Base-by-base conservation (phyloP, 2,329 filamentous ascomycete genomes). In the Emergomyces orientalis region DNA sequence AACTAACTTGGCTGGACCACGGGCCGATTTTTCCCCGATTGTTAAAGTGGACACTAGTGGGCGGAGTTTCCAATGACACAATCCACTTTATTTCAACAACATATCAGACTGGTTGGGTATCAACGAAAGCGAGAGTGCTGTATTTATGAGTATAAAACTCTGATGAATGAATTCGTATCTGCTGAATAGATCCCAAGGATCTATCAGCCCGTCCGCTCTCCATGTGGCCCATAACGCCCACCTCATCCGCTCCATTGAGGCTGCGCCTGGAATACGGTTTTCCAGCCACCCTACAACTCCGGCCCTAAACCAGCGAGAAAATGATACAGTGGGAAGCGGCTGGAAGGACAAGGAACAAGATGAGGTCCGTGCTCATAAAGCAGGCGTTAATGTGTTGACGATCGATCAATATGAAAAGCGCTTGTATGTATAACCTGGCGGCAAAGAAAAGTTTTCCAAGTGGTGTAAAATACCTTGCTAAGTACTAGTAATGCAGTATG, bases 321-420 rank as follows among this genome's bases (percentile, higher is more conserved):
- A 52, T 57, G 32, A 61, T 17, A 34, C 41, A 27, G 41, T 27
- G n/a, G 37, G 34, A 41, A 55, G 63, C 62, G 49, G 59, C 64
- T 59, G 56, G 63, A 52, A 66, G 66, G 39, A 59, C 60, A 63
- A 70, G 64, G 75, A 74, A 34, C 9, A 54, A 17, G 59, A 63
- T 34, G 71, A 73, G 13, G 62, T 72, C 13, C 67, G 69, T 56
- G 89, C 91, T 1, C 91, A 96, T 74, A 82, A 84, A 61, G 84
- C 89, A 3, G 91, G 91, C 17, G 89, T 92, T 45, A 94, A 88
- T 71, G 85, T 88, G 47, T 78, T 97, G 49, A 86, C 88, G 0
- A 82, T 96, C 47, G 92, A 97, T 70, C 85, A 86, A 59, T 91
- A 94, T 70, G 89, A 94, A 66, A 90, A 89, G 2, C 81, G 86